Evolutionary conservation across 2,329 filamentous ascomycete genomes (phyloP).

Genomic region (Raffaelea arxii): DNA sequence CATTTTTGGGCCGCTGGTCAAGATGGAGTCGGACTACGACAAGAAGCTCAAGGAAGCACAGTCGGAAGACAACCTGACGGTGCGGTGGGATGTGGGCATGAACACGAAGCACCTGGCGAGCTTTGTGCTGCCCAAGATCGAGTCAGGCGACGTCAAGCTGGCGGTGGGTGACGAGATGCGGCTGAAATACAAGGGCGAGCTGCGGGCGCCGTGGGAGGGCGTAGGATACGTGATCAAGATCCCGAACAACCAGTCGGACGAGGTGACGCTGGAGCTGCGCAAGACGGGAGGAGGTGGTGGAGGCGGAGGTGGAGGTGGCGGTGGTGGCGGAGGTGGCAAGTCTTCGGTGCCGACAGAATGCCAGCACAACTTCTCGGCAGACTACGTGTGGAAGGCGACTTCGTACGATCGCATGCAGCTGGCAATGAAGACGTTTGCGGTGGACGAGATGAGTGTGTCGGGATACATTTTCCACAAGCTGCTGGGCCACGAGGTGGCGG

Average conservation of each 20-base stretch:
- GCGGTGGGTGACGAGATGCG: slow-evolving; percentile 98
- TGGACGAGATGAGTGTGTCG: slow-evolving; percentile 96
- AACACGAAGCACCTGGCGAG: slow-evolving; percentile 97
- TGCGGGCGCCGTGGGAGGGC: slow-evolving; percentile 88
- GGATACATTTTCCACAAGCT: slow-evolving; percentile 98
- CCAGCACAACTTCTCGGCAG: slow-evolving; percentile 94
- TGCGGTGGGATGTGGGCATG: slow-evolving; percentile 88
- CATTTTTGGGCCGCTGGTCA: slow-evolving; percentile 93
- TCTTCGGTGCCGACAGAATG: slow-evolving; percentile 94
- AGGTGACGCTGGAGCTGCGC: slow-evolving; percentile 89
- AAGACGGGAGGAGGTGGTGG: too few species aligned
- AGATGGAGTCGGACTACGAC: slow-evolving; percentile 98
- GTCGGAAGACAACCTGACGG: slow-evolving; percentile 87
- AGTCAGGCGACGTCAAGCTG: slow-evolving; percentile 94
- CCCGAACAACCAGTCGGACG: slow-evolving; percentile 96
- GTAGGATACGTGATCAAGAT: slow-evolving; percentile 99
- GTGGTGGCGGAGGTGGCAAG: too few species aligned
- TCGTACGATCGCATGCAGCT: slow-evolving; percentile 99
- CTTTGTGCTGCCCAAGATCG: slow-evolving; percentile 92
- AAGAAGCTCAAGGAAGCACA: slow-evolving; percentile 98
- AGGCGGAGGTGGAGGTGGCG: too few species aligned
- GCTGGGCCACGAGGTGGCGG: slow-evolving; percentile 86
- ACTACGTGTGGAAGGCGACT: slow-evolving; percentile 99
- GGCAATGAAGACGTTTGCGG: slow-evolving; percentile 97
- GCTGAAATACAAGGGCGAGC: slow-evolving; percentile 87